These are phyloP conservation scores for Serendipita sp. DNA, from an alignment of 768 basidiomycete genomes.

Conservation along the genomic window DNA sequence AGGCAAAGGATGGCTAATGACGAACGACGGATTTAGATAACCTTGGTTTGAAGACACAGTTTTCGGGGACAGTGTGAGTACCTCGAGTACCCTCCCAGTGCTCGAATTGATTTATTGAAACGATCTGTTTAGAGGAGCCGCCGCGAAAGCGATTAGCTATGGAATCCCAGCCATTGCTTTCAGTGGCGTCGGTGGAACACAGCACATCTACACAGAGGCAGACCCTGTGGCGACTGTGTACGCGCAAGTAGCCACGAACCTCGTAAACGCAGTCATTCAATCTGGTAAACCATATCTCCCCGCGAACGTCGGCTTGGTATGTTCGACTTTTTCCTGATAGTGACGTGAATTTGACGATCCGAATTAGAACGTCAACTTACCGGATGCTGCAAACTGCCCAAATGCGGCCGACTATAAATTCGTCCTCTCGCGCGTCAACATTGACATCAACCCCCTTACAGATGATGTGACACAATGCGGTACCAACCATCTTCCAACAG, in stretches of 20 bases:
- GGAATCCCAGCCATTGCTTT: constrained; percentile 38
- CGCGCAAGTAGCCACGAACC: constrained; percentile 27
- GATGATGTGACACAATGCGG: constrained; percentile 35
- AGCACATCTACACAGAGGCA: neutral
- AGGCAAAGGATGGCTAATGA: constrained; percentile 9
- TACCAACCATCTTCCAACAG: constrained; percentile 26
- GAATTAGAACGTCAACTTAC: constrained; percentile 33
- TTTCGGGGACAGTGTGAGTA: constrained; percentile 20
- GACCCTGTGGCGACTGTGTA: constrained; percentile 23
- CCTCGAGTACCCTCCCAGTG: neutral
- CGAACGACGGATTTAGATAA: constrained; percentile 9
- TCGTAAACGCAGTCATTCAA: constrained; percentile 23
- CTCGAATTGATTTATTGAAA: neutral
- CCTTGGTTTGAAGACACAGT: constrained; percentile 14
- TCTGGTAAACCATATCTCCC: constrained; percentile 26
- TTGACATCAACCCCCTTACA: constrained; percentile 19
- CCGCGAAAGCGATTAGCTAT: constrained; percentile 31
- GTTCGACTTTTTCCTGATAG: neutral
- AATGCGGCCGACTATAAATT: constrained; percentile 26
- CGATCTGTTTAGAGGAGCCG: constrained; percentile 27
- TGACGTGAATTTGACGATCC: neutral
- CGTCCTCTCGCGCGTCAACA: constrained; percentile 15
- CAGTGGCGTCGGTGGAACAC: constrained; percentile 24
- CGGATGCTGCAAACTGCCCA: constrained; percentile 22
- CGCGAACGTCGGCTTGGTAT: constrained; percentile 21